Evolutionary conservation across 768 basidiomycete genomes (phyloP).

Genomic region (Tricholoma terreum): DNA sequence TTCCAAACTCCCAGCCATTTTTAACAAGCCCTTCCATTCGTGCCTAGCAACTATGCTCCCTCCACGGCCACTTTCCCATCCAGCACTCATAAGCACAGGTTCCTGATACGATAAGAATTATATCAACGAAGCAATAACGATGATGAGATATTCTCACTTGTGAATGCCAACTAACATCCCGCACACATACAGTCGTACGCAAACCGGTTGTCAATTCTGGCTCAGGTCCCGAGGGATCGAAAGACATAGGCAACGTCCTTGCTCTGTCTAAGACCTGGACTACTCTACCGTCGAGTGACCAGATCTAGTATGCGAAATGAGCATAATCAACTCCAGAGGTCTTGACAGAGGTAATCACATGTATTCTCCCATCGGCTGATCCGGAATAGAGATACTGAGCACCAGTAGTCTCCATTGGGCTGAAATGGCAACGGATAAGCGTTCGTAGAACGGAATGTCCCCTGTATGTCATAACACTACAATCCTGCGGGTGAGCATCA

Average conservation of each 20-base stretch:
- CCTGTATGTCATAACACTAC: conserved; percentile 93
- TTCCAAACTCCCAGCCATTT: conserved; percentile 62
- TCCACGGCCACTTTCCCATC: conserved; percentile 68
- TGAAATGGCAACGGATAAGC: conserved; percentile 95
- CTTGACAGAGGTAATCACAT: conserved; percentile 45
- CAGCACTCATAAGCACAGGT: conserved; percentile 89
- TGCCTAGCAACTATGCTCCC: conserved; percentile 86
- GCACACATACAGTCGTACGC: conserved; percentile 56
- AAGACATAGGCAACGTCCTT: conserved; percentile 63
- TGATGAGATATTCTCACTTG: conserved; percentile 42
- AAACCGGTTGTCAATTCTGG: conserved; percentile 27
- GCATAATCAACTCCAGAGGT: conserved; percentile 2
- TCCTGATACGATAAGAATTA: conserved; percentile 41
- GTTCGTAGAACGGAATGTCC: conserved; percentile 90
- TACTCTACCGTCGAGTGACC: conserved; percentile 88
- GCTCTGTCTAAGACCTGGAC: conserved; percentile 84
- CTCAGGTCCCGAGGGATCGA: conserved; percentile 68
- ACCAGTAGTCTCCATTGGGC: conserved; percentile 89
- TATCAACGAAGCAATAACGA: not conserved
- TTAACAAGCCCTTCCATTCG: conserved; percentile 92
- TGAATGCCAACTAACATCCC: conserved; percentile 95
- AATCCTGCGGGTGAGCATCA: conserved; percentile 78
- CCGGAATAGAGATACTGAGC: conserved; percentile 94
- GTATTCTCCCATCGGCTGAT: conserved; percentile 79
- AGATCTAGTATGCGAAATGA: conserved; percentile 56